Evolutionary conservation across 2,329 filamentous ascomycete genomes (phyloP).

Genomic region (Trichoderma brevicompactum): DNA sequence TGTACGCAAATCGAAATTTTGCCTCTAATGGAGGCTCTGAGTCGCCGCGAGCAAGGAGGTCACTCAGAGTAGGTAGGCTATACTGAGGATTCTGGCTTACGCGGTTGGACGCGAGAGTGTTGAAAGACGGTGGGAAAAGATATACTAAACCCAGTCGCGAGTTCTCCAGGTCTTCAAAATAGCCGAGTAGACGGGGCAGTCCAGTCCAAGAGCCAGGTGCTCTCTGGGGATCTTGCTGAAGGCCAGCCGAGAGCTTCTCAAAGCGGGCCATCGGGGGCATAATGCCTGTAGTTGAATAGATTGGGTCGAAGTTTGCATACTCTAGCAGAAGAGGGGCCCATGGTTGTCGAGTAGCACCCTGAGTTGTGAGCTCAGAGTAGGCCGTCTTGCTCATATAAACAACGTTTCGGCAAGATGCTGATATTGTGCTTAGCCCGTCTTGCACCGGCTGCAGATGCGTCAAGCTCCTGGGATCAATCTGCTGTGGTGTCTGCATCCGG

Average conservation of each 20-base stretch:
- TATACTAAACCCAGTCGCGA: slow-evolving; percentile 77
- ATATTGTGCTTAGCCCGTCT: slow-evolving; percentile 36
- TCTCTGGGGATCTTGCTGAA: slow-evolving; percentile 59
- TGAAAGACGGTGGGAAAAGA: slow-evolving; percentile 69
- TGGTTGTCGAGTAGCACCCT: slow-evolving; percentile 48
- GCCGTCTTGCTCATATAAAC: slow-evolving; percentile 56
- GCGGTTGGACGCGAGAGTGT: slow-evolving; percentile 58
- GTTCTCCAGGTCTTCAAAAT: slow-evolving; percentile 73
- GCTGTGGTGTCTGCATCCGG: slow-evolving; percentile 63
- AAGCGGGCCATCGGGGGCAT: slow-evolving; percentile 68
- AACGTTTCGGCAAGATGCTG: slow-evolving; percentile 50
- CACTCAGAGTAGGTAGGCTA: slow-evolving; percentile 57
- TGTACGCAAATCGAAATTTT: slow-evolving; percentile 75
- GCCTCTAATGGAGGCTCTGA: slow-evolving; percentile 72
- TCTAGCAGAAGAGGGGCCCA: slow-evolving; percentile 69
- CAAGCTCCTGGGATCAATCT: slow-evolving; percentile 60
- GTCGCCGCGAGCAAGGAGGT: slow-evolving; percentile 56
- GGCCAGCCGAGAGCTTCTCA: slow-evolving; percentile 63
- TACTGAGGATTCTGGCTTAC: slow-evolving; percentile 55
- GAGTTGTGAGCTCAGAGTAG: slow-evolving; percentile 52
- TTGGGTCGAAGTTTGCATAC: slow-evolving; percentile 67
- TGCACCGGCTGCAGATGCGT: slow-evolving; percentile 53
- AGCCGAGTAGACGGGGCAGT: slow-evolving; percentile 65
- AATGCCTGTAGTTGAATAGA: slow-evolving; percentile 65
- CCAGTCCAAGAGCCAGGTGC: slow-evolving; percentile 63